phyloP scores from a whole-genome alignment of 1,284 basidiomycete genomes.

The Erythrobasidium hasegawianum region DNA sequence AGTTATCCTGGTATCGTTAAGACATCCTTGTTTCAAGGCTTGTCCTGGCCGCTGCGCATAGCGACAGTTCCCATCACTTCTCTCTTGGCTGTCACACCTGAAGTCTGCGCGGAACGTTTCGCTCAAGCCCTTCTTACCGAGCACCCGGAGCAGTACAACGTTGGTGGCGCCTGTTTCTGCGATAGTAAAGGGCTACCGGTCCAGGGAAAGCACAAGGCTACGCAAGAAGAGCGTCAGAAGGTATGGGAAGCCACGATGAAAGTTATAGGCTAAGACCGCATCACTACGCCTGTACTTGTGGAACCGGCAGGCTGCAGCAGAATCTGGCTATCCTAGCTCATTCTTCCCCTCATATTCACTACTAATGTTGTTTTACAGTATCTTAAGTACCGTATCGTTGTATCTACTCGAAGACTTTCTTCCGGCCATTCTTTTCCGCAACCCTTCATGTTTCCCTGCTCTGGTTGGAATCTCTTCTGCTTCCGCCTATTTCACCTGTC shows the following conservation, averaged over 20 bases:
- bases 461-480: too few species aligned
- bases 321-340: too few species aligned
- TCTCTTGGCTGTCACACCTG: background rate
- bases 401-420: too few species aligned
- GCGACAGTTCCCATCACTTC: constrained; percentile 1
- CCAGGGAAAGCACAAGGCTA: constrained; percentile 5
- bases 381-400: too few species aligned
- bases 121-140: constrained; percentile 8
- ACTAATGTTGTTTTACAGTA: too few species aligned
- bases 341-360: too few species aligned
- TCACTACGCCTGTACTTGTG: too few species aligned
- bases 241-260: constrained; percentile 19
- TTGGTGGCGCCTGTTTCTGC: constrained; percentile 10
- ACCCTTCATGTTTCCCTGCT: too few species aligned
- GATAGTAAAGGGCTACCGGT: constrained; percentile 18
- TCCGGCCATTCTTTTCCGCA: too few species aligned
- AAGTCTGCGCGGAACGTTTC: constrained; percentile 17
- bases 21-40: constrained; percentile 41
- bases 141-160: constrained; percentile 3
- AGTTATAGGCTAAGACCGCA: constrained; percentile 4
- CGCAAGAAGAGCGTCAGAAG: constrained; percentile 5
- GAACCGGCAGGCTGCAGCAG: too few species aligned
- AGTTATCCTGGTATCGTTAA: constrained; percentile 49
- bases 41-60: constrained; percentile 11
- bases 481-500: too few species aligned